Evolutionary conservation across 2,329 filamentous ascomycete genomes (phyloP).

Genomic region (Colletotrichum tofieldiae): DNA sequence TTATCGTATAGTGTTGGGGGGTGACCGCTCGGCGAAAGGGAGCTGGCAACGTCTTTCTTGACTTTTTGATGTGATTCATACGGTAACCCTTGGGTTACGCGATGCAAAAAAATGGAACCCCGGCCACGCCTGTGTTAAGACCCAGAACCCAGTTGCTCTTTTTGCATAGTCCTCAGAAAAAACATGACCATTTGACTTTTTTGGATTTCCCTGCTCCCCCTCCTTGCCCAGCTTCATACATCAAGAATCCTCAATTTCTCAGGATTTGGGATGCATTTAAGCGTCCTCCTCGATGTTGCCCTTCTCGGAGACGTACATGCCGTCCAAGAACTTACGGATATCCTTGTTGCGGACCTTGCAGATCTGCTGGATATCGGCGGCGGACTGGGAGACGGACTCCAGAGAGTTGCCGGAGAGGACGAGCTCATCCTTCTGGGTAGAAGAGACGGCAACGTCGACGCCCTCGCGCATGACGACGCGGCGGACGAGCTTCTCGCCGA

Average conservation of each 20-base stretch:
- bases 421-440: conserved; percentile 98
- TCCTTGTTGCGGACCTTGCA: conserved; percentile 99
- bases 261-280: conserved; percentile 51
- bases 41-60: conserved; percentile 23
- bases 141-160: conserved; percentile 22
- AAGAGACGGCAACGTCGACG: conserved; percentile 91
- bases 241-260: conserved; percentile 8
- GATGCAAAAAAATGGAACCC: conserved; percentile 21
- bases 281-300: conserved; percentile 89
- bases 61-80: conserved; percentile 24
- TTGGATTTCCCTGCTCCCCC: conserved; percentile 22
- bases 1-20: neutral
- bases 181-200: conserved; percentile 25
- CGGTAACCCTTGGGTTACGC: conserved; percentile 18
- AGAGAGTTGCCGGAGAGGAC: conserved; percentile 93
- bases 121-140: conserved; percentile 24
- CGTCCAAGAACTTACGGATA: conserved; percentile 99
- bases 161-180: conserved; percentile 19
- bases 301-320: conserved; percentile 99
- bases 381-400: conserved; percentile 97
- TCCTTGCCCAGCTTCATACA: conserved; percentile 10
- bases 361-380: conserved; percentile 99
- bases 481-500: conserved; percentile 99
- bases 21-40: conserved; percentile 4
- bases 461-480: conserved; percentile 89